Percentiles rank a stretch among this genome's conserved stretches.
phyloP scores from a whole-genome alignment of 768 basidiomycete genomes.

The Chalciporus sphaerocephalus region DNA sequence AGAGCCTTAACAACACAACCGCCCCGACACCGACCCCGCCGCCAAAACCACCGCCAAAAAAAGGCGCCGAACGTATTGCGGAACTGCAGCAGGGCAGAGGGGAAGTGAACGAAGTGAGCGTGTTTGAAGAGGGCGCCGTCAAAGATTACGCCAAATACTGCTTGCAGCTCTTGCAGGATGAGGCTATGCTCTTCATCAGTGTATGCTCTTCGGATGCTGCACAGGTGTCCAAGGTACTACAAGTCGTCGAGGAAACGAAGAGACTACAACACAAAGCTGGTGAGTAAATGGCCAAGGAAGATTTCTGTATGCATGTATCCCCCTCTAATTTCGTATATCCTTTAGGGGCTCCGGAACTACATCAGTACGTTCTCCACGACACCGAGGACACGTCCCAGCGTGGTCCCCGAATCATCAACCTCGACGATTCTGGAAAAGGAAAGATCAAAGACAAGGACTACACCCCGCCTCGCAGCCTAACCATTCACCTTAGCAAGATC shows the following conservation, averaged over 20 bases:
- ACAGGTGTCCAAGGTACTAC: conserved; percentile 73
- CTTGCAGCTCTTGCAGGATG: conserved; percentile 63
- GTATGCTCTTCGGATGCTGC: conserved; percentile 58
- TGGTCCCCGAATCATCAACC: conserved; percentile 63
- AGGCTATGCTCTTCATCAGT: conserved; percentile 76
- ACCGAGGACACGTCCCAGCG: conserved; percentile 40
- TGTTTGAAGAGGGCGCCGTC: conserved; percentile 60
- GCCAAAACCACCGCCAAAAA: conserved; percentile 60
- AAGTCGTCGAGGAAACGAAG: conserved; percentile 76
- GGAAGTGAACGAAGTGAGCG: conserved; percentile 70
- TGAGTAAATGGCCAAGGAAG: conserved; percentile 23
- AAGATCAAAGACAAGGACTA: conserved; percentile 48
- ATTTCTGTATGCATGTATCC: neutral
- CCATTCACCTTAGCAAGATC: conserved; percentile 80
- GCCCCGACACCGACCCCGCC: conserved; percentile 41
- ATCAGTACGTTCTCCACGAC: conserved; percentile 78
- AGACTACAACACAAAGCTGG: conserved; percentile 74
- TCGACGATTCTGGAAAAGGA: conserved; percentile 46
- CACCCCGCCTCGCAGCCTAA: conserved; percentile 61
- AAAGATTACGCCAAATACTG: conserved; percentile 71
- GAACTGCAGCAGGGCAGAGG: conserved; percentile 66
- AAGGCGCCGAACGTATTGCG: conserved; percentile 63
- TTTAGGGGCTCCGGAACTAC: conserved; percentile 55
- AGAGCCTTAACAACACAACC: conserved; percentile 5
- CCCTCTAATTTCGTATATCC: conserved; percentile 30